Conservation (phyloP, 345 rosid species). For the Lagerstroemia speciosa region DNA sequence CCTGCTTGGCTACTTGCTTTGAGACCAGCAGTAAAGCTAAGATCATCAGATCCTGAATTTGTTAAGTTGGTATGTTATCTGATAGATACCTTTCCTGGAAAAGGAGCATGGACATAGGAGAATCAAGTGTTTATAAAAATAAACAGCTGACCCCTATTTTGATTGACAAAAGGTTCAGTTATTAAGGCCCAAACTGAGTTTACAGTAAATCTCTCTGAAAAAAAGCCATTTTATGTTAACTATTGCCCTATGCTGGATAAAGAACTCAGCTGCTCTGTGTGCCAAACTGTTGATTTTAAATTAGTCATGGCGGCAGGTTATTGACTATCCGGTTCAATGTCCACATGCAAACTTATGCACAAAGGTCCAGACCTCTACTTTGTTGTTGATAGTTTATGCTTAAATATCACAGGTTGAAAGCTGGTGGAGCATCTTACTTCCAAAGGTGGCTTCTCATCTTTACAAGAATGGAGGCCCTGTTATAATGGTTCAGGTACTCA, state of each 20-base stretch:
- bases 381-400: not conserved
- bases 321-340: not conserved
- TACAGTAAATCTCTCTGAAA: not conserved
- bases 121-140: not conserved
- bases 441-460: slow-evolving; percentile 59
- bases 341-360: not conserved
- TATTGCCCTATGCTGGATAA: not conserved
- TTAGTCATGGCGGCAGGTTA: not conserved
- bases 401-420: slow-evolving; percentile 46
- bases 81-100: not conserved
- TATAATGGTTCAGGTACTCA: slow-evolving; percentile 79
- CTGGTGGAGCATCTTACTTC: slow-evolving; percentile 83
- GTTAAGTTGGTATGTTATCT: slow-evolving; percentile 46
- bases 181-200: not conserved
- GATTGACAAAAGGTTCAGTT: not conserved
- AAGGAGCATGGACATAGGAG: not conserved
- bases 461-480: slow-evolving; percentile 82
- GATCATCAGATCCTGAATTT: slow-evolving; percentile 75
- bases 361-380: not conserved
- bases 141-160: not conserved
- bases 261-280: not conserved
- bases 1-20: slow-evolving; percentile 85
- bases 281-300: not conserved
- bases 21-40: slow-evolving; percentile 51
- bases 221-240: not conserved